Base-by-base conservation (phyloP, 495 filamentous ascomycete species). In the Pyronema domesticum region DNA sequence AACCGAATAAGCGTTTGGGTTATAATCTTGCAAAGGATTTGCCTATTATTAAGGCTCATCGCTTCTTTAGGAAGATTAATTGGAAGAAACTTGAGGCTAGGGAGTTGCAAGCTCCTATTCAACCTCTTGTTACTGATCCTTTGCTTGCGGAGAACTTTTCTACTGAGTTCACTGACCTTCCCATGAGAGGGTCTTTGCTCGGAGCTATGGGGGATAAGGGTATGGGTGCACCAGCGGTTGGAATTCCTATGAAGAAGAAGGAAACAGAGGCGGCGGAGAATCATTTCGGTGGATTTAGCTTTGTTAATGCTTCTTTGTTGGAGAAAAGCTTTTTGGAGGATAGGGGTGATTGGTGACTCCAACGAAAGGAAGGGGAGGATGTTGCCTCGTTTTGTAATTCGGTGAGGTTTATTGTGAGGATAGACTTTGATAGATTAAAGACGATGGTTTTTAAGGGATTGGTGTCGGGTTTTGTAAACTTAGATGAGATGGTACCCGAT, bases 61-160 rank as follows among this genome's bases (percentile, higher is more conserved):
- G 91, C 15, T 96, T 98, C 73, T 98, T 98, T 76, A 77, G 85
- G 53, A 89, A 86, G 70, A 88, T 96, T 61, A 81, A 98, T 71
- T 98, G 91, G 91, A 78, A 76, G 65, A 77, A 76, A 50, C 74
- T 98, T 11, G 85, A 81, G 48, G 73, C 74, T 39, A 74, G 89
- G 43, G 85, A 95, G 63, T 51, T 94, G 46, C 77, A 81, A 44
- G 80, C 91, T 4, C 91, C 91, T 0, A 95, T 98, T 58, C 75
- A 82, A 62, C 91, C 91, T 2, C 70, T 95, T 57, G 85, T 98
- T 57, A 95, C 91, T 0, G 86, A 96, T 61, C 93, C 93, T 0
- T 86, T 89, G 61, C 72, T 94, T 7, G 91, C 91, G 1, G 91
- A 98, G 76, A 96, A 96, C 68, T 98, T 98, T 68, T 77, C 81